Base-by-base conservation (phyloP, 75 land plant genomes). In the Selaginella tamariscina region DNA sequence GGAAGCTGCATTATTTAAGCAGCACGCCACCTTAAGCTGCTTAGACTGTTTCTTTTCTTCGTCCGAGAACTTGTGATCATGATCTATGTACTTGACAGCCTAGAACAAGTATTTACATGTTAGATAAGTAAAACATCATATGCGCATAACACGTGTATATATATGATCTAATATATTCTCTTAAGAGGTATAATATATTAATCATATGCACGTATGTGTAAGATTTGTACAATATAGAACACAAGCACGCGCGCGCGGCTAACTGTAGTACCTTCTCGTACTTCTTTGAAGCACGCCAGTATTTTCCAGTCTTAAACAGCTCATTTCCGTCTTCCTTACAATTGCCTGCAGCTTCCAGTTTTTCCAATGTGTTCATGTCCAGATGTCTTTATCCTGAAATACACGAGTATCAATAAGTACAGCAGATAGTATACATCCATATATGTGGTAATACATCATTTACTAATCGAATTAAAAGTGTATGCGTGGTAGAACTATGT, bases 1-100 rank as follows among this genome's bases (percentile, higher is more conserved):
- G 26, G 27, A 59, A 5, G 62, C 62, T 8, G 62, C 62, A 27
- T 59, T 59, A n/a, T 59, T 59, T 59, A 27, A 5, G 26, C 23
- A 23, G 62, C 62, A 59, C 8, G 21, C 62, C 8, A n/a, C 21
- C n/a, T 59, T 59, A 9, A 59, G 62, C 62, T 59, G 62, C 26
- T 26, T 59, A 27, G 62, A 59, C 26, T 8, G 21, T 21, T 59
- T 26, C 21, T 59, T 59, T 21, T 59, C 62, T n/a, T 59, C 62
- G 21, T 59, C 62, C 8, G 62, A 23, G 21, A 59, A 59, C 26
- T 59, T 59, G 62, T 26, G 21, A 27, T 59, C 62, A n/a, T 23
- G 26, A 23, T 59, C 62, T 9, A 59, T 59, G 62, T 59, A 59
- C n/a, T 26, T 21, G 62, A 59, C 62, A 23, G 62, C 62, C 62